These are phyloP conservation scores for Schizopora paradoxa DNA, from an alignment of 1,284 basidiomycete genomes.

Conservation along the genomic window DNA sequence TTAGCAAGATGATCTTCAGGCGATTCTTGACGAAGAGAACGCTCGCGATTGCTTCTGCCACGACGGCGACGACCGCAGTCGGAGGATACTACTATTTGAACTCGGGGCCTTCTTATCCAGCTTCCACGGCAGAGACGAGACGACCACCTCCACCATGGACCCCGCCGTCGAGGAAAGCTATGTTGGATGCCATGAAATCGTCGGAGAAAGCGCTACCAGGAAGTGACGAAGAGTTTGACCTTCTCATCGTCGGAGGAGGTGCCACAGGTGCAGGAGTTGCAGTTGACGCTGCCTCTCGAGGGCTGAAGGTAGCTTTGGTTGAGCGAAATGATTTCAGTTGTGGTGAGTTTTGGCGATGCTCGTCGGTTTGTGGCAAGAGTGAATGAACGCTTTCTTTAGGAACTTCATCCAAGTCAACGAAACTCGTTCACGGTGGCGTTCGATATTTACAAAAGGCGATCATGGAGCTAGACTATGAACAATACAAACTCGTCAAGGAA, in stretches of 20 bases:
- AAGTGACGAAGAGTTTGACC: slow-evolving; percentile 57
- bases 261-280: slow-evolving; percentile 95
- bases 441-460: slow-evolving; percentile 96
- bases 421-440: slow-evolving; percentile 96
- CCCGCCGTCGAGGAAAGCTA: slow-evolving; percentile 60
- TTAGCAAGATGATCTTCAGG: too few relatives aligned
- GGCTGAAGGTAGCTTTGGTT: slow-evolving; percentile 89
- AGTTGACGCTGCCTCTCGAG: slow-evolving; percentile 88
- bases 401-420: slow-evolving; percentile 95
- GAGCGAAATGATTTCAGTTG: slow-evolving; percentile 92
- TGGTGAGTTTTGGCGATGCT: slow-evolving; percentile 40
- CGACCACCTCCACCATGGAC: slow-evolving; percentile 72
- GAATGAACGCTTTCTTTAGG: slow-evolving; percentile 38
- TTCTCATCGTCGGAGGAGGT: slow-evolving; percentile 84
- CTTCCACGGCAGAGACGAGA: slow-evolving; percentile 54
- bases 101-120: slow-evolving; percentile 61
- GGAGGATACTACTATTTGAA: slow-evolving; percentile 68
- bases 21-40: slow-evolving; percentile 47
- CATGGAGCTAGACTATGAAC: slow-evolving; percentile 93
- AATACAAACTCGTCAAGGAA: slow-evolving; percentile 94
- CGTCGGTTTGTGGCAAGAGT: not conserved
- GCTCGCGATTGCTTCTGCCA: slow-evolving; percentile 45
- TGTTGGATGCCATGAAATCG: slow-evolving; percentile 54
- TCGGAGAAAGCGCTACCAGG: slow-evolving; percentile 34
- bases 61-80: slow-evolving; percentile 45